A percentile compares a stretch with the other conserved stretches of the same genome.
Evolutionary conservation across 148 eudicot genomes (phyloP).

Genomic region (Silene uniflora): DNA sequence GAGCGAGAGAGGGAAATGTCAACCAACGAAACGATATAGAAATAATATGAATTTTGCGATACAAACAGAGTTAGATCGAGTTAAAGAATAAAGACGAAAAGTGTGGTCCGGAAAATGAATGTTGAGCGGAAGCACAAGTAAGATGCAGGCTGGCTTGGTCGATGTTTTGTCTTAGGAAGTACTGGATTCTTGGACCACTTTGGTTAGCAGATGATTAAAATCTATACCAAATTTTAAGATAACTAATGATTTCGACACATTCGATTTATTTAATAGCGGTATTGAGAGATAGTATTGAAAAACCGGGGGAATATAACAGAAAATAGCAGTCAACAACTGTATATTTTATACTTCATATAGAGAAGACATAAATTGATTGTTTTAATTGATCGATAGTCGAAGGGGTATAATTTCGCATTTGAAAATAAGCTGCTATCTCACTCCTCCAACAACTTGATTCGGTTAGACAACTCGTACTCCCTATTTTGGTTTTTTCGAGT

Average conservation of each 20-base stretch:
- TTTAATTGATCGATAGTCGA: too few species aligned
- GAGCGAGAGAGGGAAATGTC: background rate
- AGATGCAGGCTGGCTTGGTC: background rate
- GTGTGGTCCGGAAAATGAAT: slow-evolving; percentile 1
- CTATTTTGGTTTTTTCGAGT: too few species aligned
- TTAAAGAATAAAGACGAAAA: slow-evolving; percentile 3
- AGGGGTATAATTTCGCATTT: too few species aligned
- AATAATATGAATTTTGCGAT: background rate
- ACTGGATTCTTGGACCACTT: background rate
- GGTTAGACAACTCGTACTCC: too few species aligned
- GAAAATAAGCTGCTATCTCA: too few species aligned
- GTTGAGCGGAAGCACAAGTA: too few species aligned
- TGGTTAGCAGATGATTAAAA: too few species aligned
- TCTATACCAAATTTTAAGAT: background rate
- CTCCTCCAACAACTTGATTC: too few species aligned
- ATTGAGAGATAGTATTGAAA: background rate
- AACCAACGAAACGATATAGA: background rate
- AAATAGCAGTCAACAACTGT: too few species aligned
- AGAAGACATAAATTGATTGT: too few species aligned
- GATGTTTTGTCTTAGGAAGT: background rate
- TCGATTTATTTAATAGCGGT: too few species aligned
- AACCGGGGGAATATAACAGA: background rate
- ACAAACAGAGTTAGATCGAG: background rate
- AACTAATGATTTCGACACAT: background rate
- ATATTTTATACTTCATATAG: too few species aligned